Evolutionary conservation across 352 stramenopile genomes (phyloP).

Genomic region (Globisporangium echinulatum): DNA sequence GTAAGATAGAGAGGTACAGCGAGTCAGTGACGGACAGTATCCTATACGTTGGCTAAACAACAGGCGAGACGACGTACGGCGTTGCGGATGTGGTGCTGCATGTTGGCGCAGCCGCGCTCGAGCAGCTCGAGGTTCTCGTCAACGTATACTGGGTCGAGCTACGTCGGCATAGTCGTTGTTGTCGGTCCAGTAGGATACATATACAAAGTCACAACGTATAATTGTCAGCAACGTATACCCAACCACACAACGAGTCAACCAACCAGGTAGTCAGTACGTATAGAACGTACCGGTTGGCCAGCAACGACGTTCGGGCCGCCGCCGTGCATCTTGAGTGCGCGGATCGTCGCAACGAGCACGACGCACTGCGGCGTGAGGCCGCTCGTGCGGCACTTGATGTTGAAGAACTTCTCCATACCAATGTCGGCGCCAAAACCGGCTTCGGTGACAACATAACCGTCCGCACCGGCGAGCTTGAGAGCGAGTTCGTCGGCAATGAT

Average conservation of each 20-base stretch:
- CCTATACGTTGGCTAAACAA: too few species aligned
- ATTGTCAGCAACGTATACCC: too few species aligned
- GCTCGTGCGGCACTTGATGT: slow-evolving; percentile 97
- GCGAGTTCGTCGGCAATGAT: slow-evolving; percentile 97
- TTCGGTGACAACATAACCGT: slow-evolving; percentile 97
- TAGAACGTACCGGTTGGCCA: slow-evolving; percentile 80
- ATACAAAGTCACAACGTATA: background rate
- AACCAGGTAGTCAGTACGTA: background rate
- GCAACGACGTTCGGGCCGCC: slow-evolving; percentile 94
- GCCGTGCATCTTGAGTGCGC: slow-evolving; percentile 98
- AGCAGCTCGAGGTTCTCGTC: slow-evolving; percentile 96
- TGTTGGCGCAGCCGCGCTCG: slow-evolving; percentile 88
- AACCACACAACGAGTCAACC: background rate
- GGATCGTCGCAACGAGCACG: slow-evolving; percentile 97
- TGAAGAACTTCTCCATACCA: slow-evolving; percentile 98
- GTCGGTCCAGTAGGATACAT: too few species aligned
- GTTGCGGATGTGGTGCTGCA: slow-evolving; percentile 96
- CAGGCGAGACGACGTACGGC: slow-evolving; percentile 41
- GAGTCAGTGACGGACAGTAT: background rate
- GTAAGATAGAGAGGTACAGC: background rate
- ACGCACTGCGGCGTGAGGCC: slow-evolving; percentile 95
- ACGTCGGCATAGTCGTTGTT: background rate
- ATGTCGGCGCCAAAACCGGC: slow-evolving; percentile 98
- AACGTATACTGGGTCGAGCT: slow-evolving; percentile 89
- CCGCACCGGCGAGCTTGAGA: slow-evolving; percentile 90